These are phyloP conservation scores for Coffea humblotiana DNA, from an alignment of 305 asterid species.

Conservation along the genomic window DNA sequence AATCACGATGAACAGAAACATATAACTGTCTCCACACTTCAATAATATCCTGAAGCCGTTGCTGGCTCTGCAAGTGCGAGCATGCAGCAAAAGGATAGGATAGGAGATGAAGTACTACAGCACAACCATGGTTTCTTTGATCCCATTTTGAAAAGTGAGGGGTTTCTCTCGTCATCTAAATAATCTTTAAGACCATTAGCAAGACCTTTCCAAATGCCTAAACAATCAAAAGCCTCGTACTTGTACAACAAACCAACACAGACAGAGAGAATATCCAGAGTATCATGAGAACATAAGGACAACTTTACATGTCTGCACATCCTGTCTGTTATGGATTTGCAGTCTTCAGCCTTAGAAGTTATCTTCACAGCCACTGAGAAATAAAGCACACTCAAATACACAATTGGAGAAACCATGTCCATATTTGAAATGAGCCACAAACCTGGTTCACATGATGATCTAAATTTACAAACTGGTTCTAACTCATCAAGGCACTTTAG, in stretches of 20 bases:
- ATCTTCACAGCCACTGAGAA: slow-evolving; percentile 45
- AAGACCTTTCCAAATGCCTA: slow-evolving; percentile 53
- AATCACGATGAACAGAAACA: slow-evolving; percentile 39
- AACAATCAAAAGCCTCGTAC: slow-evolving; percentile 29
- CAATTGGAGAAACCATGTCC: slow-evolving; percentile 54
- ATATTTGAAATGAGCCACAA: slow-evolving; percentile 35
- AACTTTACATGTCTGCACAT: slow-evolving; percentile 41
- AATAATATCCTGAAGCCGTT: slow-evolving; percentile 30
- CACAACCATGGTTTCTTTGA: slow-evolving; percentile 33
- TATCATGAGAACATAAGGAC: slow-evolving; percentile 45
- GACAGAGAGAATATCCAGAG: slow-evolving; percentile 49
- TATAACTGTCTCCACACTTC: slow-evolving; percentile 58
- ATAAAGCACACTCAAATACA: slow-evolving; percentile 49
- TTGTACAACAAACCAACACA: slow-evolving; percentile 47
- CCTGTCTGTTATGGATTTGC: slow-evolving; percentile 35
- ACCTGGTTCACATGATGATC: slow-evolving; percentile 26
- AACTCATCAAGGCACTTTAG: slow-evolving; percentile 31
- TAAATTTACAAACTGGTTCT: slow-evolving; percentile 35
- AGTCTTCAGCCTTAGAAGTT: slow-evolving; percentile 33
- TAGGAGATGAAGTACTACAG: slow-evolving; percentile 44
- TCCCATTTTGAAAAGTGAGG: slow-evolving; percentile 33
- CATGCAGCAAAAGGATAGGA: slow-evolving; percentile 57
- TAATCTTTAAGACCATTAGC: slow-evolving; percentile 50
- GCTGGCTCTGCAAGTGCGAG: slow-evolving; percentile 31
- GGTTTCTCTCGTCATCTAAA: slow-evolving; percentile 31